A percentile compares a stretch with the other conserved stretches of the same genome.
These are phyloP conservation scores for Malassezia vespertilionis DNA, from an alignment of 1,284 basidiomycete genomes.

Conservation along the genomic window DNA sequence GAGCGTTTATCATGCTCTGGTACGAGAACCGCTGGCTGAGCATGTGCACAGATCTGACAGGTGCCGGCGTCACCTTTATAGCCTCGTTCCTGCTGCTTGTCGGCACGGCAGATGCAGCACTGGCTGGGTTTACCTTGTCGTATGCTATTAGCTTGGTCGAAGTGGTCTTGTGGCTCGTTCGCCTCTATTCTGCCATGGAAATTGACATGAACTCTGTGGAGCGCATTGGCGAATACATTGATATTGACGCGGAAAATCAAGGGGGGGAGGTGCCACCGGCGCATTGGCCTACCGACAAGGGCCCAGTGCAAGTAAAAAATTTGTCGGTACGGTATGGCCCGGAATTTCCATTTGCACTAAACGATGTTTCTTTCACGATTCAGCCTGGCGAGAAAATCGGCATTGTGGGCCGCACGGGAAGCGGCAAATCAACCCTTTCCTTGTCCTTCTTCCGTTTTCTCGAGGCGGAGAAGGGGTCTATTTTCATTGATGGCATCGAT, in stretches of 20 bases:
- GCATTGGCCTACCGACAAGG: conserved; percentile 43
- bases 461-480: conserved; percentile 68
- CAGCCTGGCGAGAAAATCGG: conserved; percentile 45
- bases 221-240: conserved; percentile 45
- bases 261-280: conserved; percentile 39
- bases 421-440: conserved; percentile 77
- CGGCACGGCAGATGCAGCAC: conserved; percentile 39
- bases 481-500: conserved; percentile 76
- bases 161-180: conserved; percentile 50
- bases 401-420: conserved; percentile 59
- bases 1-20: conserved; percentile 49
- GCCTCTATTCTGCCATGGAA: conserved; percentile 42
- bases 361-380: conserved; percentile 38
- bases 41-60: conserved; percentile 42
- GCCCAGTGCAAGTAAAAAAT: conserved; percentile 37
- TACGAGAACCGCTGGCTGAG: conserved; percentile 53
- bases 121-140: conserved; percentile 36
- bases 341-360: conserved; percentile 42
- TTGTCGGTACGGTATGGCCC: conserved; percentile 45
- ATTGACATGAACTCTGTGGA: conserved; percentile 48
- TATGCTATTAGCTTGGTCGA: conserved; percentile 55
- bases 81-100: conserved; percentile 53
- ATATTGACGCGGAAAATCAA: conserved; percentile 31
- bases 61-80: conserved; percentile 35
- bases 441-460: conserved; percentile 89